Evolutionary conservation across 148 eudicot species (phyloP).

Genomic region (Camellia lanceoleosa): DNA sequence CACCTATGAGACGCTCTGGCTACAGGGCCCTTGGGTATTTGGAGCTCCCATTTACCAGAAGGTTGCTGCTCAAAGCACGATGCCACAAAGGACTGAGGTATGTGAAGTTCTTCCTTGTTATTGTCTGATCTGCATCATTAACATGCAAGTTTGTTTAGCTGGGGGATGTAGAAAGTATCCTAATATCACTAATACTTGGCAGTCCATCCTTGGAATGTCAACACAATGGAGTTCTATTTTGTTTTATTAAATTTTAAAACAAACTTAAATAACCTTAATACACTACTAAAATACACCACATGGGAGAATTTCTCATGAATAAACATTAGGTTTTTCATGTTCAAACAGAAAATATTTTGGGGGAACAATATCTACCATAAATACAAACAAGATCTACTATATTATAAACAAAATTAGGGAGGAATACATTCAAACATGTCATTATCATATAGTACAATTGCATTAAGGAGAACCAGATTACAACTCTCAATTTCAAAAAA

Average conservation of each 20-base stretch:
- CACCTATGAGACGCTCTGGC: constrained; percentile 54
- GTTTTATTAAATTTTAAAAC: not conserved
- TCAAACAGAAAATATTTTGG: not conserved
- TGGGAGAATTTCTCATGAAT: not conserved
- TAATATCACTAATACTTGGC: not conserved
- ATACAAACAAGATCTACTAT: not conserved
- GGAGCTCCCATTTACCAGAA: constrained; percentile 71
- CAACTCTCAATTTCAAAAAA: not conserved
- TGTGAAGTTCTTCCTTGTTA: constrained; percentile 47
- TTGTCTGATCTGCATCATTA: constrained; percentile 46
- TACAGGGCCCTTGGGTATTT: constrained; percentile 54
- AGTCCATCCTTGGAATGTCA: constrained; percentile 4
- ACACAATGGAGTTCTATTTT: not conserved
- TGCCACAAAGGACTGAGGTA: constrained; percentile 48
- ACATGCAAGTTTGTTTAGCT: constrained; percentile 15
- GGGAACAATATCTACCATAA: not conserved
- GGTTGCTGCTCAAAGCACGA: constrained; percentile 53
- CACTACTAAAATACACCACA: not conserved
- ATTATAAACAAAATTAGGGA: not conserved
- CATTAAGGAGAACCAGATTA: not conserved
- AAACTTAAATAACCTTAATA: not conserved
- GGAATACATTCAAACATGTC: not conserved
- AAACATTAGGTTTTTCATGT: not conserved
- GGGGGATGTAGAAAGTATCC: not conserved
- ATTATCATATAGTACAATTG: not conserved